phyloP scores from a whole-genome alignment of 257 asterid species.

The Plantago major region DNA sequence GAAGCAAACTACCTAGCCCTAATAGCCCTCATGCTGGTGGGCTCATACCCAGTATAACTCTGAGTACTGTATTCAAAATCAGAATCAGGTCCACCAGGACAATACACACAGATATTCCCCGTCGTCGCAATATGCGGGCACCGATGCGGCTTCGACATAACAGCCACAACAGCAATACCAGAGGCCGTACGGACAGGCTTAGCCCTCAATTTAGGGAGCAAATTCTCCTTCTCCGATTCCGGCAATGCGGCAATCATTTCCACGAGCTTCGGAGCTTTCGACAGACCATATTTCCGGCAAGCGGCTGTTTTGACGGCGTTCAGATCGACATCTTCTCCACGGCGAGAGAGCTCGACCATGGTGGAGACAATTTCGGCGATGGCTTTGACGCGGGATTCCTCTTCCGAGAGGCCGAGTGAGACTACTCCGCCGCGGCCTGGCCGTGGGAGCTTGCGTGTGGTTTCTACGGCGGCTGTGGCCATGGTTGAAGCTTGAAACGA shows the following conservation, averaged over 20 bases:
- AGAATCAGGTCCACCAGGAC: slow-evolving; percentile 98
- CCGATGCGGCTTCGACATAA: slow-evolving; percentile 99
- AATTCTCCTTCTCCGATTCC: slow-evolving; percentile 74
- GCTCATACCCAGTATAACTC: slow-evolving; percentile 97
- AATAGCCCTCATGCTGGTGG: slow-evolving; percentile 98
- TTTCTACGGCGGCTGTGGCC: slow-evolving; percentile 63
- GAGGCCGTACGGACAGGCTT: slow-evolving; percentile 98
- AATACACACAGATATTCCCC: slow-evolving; percentile 93
- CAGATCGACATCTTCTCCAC: slow-evolving; percentile 79
- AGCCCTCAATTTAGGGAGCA: slow-evolving; percentile 89
- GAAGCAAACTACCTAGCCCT: slow-evolving; percentile 70
- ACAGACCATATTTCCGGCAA: slow-evolving; percentile 86
- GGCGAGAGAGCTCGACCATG: slow-evolving; percentile 82
- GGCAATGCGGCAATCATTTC: slow-evolving; percentile 99
- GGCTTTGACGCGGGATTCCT: slow-evolving; percentile 93
- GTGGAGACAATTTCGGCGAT: slow-evolving; percentile 89
- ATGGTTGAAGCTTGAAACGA: slow-evolving; percentile 13
- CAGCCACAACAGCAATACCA: slow-evolving; percentile 98
- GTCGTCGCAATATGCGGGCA: slow-evolving; percentile 99
- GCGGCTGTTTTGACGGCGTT: slow-evolving; percentile 90
- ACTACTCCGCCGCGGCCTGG: slow-evolving; percentile 97
- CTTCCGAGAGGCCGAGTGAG: slow-evolving; percentile 68
- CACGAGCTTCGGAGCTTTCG: slow-evolving; percentile 91
- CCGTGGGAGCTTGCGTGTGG: slow-evolving; percentile 70
- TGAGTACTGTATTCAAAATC: slow-evolving; percentile 98